Base-by-base conservation (phyloP, 2,329 filamentous ascomycete genomes). In the Didymella exigua region DNA sequence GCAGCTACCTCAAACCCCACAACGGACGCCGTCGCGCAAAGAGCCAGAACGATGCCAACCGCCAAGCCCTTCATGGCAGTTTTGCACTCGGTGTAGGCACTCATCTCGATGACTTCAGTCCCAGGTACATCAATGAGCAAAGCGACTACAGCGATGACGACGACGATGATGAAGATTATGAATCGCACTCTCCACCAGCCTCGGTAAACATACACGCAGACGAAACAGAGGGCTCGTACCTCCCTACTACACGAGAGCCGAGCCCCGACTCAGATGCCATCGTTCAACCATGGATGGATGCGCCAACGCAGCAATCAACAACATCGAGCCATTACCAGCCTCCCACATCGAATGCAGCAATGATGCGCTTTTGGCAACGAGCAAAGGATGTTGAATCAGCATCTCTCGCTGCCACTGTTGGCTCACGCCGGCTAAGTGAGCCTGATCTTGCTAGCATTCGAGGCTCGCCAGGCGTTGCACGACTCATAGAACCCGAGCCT, bases 321-420 rank as follows among this genome's bases (percentile, higher is more conserved):
- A 70, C 60, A 60, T 60, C 66, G 11, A 66, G 63, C 41, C 68
- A 65, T 26, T 77, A 76, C 56, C 82, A 85, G 56, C 82, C 82
- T n/a, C 68, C 71, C 34, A 83, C 77, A 8, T 82, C 83, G 0
- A 82, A 78, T 61, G 79, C 78, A 34, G 83, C 83, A n/a, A 85
- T 85, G 67, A 75, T 78, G 70, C 76, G 78, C 34, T 86, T 80
- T 61, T 68, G 76, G 27, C 72, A 76, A 59, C 77, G 79, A 43
- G 79, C 79, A 4, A 78, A 76, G 38, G 81, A 84, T 48, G 73
- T 82, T 14, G 83, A 85, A 45, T 79, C 78, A 8, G 76, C 79
- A 38, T 85, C 83, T 13, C 77, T 82, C 41, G 82, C 86, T 13
- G 88, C 88, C 16, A 91, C 88, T 0, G 86, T 88, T 80, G 88